A percentile compares a stretch with the other conserved stretches of the same genome.
phyloP scores from a whole-genome alignment of 2,329 filamentous ascomycete genomes.

The Claviceps fusiformis region DNA sequence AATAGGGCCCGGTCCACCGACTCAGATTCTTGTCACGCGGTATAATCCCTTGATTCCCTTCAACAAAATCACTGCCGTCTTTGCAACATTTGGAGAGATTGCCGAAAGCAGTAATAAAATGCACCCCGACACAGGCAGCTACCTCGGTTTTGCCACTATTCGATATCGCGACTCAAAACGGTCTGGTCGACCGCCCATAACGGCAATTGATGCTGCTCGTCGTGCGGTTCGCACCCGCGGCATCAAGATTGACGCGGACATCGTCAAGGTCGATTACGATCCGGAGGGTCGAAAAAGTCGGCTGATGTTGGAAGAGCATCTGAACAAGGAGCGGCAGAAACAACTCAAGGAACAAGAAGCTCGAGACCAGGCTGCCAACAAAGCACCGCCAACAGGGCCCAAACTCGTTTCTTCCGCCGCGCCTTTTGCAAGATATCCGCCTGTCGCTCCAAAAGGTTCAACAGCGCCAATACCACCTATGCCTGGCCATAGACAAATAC shows the following conservation, averaged over 20 bases:
- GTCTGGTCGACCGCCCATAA: slow-evolving; percentile 29
- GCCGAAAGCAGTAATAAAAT: slow-evolving; percentile 86
- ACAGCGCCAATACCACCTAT: slow-evolving; percentile 34
- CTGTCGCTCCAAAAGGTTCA: slow-evolving; percentile 77
- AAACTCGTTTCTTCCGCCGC: slow-evolving; percentile 16
- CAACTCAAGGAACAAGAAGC: slow-evolving; percentile 26
- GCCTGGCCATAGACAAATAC: slow-evolving; percentile 16
- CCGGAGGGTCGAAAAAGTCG: slow-evolving; percentile 74
- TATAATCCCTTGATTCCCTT: slow-evolving; percentile 84
- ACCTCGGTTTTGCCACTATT: slow-evolving; percentile 85
- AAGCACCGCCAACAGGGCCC: slow-evolving; percentile 24
- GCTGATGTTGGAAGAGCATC: slow-evolving; percentile 59
- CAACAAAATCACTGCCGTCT: slow-evolving; percentile 60
- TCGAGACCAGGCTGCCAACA: slow-evolving; percentile 17
- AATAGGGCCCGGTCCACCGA: slow-evolving; percentile 76
- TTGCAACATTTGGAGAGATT: slow-evolving; percentile 74
- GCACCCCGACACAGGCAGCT: slow-evolving; percentile 86
- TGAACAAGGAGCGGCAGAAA: slow-evolving; percentile 55
- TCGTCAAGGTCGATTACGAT: slow-evolving; percentile 76
- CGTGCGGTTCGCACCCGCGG: slow-evolving; percentile 65
- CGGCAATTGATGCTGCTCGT: slow-evolving; percentile 69
- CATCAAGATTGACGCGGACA: slow-evolving; percentile 62
- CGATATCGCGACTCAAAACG: slow-evolving; percentile 64
- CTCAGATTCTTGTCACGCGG: slow-evolving; percentile 86
- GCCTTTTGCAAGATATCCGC: slow-evolving; percentile 43